phyloP scores from a whole-genome alignment of 1,284 basidiomycete genomes.

The Trametes sp. region DNA sequence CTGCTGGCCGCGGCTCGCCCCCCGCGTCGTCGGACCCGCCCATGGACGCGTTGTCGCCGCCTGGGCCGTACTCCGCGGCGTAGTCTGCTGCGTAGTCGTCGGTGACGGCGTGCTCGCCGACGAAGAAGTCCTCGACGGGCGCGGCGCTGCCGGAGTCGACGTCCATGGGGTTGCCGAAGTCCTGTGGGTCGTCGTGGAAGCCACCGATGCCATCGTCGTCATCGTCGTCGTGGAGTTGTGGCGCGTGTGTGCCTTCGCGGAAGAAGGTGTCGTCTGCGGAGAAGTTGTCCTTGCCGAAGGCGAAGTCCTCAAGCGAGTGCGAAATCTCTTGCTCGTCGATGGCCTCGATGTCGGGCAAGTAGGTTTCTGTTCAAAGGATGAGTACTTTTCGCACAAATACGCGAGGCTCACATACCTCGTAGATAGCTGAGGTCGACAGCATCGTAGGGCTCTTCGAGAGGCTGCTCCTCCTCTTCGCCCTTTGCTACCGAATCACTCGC shows the following conservation, averaged over 20 bases:
- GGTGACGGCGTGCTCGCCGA: constrained; percentile 72
- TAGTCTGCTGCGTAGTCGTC: constrained; percentile 55
- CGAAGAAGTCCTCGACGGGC: constrained; percentile 80
- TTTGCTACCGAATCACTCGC: constrained; percentile 90
- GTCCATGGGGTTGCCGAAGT: constrained; percentile 48
- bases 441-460: constrained; percentile 67
- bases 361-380: constrained; percentile 54
- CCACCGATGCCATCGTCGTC: constrained; percentile 48
- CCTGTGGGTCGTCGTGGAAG: constrained; percentile 41
- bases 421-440: constrained; percentile 74
- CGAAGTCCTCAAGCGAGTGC: constrained; percentile 81
- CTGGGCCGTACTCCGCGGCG: constrained; percentile 50
- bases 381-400: constrained; percentile 12
- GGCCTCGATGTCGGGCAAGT: constrained; percentile 71
- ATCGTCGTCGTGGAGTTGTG: constrained; percentile 54
- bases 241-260: constrained; percentile 53
- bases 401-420: constrained; percentile 58
- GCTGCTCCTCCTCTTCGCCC: constrained; percentile 76
- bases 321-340: constrained; percentile 79
- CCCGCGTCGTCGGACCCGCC: constrained; percentile 40
- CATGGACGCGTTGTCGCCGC: constrained; percentile 51
- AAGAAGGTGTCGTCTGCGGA: constrained; percentile 70
- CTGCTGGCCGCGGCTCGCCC: constrained; percentile 48
- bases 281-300: constrained; percentile 72
- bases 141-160: constrained; percentile 51